Evolutionary conservation across 768 basidiomycete species (phyloP), one percentile per base, ranked within the genome.

Genomic region (Lyophyllum atratum): DNA sequence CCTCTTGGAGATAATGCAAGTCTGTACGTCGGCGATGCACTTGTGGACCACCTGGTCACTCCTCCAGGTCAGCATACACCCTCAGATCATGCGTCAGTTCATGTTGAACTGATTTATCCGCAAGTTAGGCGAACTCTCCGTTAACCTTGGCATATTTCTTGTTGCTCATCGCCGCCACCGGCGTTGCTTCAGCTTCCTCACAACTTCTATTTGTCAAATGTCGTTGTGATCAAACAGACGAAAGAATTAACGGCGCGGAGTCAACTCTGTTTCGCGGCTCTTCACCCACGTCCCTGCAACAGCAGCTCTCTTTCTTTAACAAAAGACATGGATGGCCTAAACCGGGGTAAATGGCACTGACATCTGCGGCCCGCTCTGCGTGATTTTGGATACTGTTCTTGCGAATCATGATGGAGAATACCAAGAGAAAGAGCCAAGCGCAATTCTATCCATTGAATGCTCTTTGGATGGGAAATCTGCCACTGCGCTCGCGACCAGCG

Each of bases 381-480:
- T 46, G 22, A 21, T 54, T 26, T 19, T n/a, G 15, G 2, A 10
- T 40, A 11, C 37, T 25, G 33, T 40, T 11, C 10, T 51, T n/a
- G 12, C 26, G 37, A 26, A 25, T 43, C 40, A 44, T 34, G 42
- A 51, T 52, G 49, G 5, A 19, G 17, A 7, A 21, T 49, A 54
- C 52, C 47, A 54, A 54, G 52, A 53, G n/a, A 52, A 45, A 55
- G 47, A 52, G 52, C 49, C 56, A 52, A 52, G 51, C 40, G 24
- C 14, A 29, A 49, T 26, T 8, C 33, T 21, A 8, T 34, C 12
- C 29, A 28, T n/a, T 19, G n/a, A 29, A 34, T 19, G 17, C 11
- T 11, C 34, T 43, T 19, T 31, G 15, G 24, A 24, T 37, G 26
- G 24, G 19, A 33, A 26, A 48, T 22, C 15, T 37, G 47, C 28